Evolutionary conservation across 2,329 filamentous ascomycete species (phyloP).

Genomic region (Sclerotinia sclerotiorum): DNA sequence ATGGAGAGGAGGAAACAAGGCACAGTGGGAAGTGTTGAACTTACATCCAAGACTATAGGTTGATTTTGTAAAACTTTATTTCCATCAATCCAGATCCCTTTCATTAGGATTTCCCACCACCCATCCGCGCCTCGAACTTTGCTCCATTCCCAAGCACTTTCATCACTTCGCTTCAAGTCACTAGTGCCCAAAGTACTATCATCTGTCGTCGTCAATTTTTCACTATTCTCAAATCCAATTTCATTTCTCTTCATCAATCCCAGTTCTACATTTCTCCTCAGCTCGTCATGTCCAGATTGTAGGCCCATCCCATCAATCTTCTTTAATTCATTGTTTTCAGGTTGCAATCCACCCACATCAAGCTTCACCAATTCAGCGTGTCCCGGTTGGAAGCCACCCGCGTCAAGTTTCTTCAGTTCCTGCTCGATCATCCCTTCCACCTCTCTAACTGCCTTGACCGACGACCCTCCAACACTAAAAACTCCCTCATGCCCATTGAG

Average conservation of each 20-base stretch:
- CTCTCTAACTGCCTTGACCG: constrained; percentile 19
- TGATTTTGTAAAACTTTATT: constrained; percentile 29
- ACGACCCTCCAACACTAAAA: constrained; percentile 32
- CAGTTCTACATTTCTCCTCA: not conserved
- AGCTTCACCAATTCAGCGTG: not conserved
- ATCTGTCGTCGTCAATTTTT: constrained; percentile 24
- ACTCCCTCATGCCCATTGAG: constrained; percentile 32
- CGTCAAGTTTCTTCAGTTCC: constrained; percentile 8
- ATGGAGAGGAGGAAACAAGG: not conserved
- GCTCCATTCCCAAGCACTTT: constrained; percentile 31
- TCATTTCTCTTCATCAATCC: constrained; percentile 26
- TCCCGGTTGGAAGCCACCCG: not conserved
- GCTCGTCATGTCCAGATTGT: not conserved
- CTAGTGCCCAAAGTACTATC: not conserved
- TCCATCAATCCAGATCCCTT: constrained; percentile 30
- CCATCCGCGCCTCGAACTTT: constrained; percentile 33
- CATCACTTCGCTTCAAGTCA: not conserved
- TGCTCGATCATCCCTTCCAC: constrained; percentile 20
- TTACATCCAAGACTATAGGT: constrained; percentile 31
- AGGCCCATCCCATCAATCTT: not conserved
- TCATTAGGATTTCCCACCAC: constrained; percentile 33
- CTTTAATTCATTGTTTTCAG: constrained; percentile 4
- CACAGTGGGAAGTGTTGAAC: not conserved
- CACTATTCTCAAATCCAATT: not conserved
- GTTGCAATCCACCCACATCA: not conserved